Conservation (phyloP, 2,329 filamentous ascomycete genomes). For the Chalaropsis thielavioides region DNA sequence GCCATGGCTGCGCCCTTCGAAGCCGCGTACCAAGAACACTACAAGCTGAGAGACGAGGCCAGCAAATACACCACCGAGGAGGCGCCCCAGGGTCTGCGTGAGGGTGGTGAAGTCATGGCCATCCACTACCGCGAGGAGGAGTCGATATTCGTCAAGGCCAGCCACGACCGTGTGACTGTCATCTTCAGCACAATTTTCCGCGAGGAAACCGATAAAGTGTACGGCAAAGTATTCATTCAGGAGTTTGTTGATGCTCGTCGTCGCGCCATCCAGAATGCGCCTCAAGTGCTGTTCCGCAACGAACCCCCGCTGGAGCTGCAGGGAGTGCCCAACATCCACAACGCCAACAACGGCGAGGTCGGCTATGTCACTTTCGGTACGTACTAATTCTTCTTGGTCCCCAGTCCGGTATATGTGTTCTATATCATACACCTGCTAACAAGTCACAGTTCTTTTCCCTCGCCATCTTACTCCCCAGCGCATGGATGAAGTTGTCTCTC, state of each 20-base stretch:
- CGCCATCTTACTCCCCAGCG: conserved; percentile 82
- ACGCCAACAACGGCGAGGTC: conserved; percentile 65
- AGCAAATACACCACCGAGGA: conserved; percentile 87
- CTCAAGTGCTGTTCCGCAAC: conserved; percentile 90
- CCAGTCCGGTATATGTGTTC: neutral
- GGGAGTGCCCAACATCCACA: conserved; percentile 66
- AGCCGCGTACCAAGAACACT: conserved; percentile 87
- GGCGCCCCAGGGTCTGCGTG: conserved; percentile 75
- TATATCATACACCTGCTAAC: neutral
- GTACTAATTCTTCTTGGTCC: conserved; percentile 20
- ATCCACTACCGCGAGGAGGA: conserved; percentile 99
- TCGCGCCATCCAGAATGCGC: conserved; percentile 93
- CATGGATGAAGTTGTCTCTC: conserved; percentile 89
- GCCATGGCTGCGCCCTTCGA: conserved; percentile 98
- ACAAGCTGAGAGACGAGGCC: conserved; percentile 71
- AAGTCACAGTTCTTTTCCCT: conserved; percentile 67
- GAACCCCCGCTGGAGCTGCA: conserved; percentile 88
- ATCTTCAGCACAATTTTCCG: conserved; percentile 98
- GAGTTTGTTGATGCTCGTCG: conserved; percentile 95
- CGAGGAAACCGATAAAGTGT: conserved; percentile 94
- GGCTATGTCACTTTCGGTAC: conserved; percentile 97
- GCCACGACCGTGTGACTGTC: conserved; percentile 91
- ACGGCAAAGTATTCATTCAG: conserved; percentile 95
- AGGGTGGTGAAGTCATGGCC: conserved; percentile 85
- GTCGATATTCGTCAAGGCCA: conserved; percentile 96